Conservation (phyloP, 2,329 filamentous ascomycete species). For the Penicillium digitatum region DNA sequence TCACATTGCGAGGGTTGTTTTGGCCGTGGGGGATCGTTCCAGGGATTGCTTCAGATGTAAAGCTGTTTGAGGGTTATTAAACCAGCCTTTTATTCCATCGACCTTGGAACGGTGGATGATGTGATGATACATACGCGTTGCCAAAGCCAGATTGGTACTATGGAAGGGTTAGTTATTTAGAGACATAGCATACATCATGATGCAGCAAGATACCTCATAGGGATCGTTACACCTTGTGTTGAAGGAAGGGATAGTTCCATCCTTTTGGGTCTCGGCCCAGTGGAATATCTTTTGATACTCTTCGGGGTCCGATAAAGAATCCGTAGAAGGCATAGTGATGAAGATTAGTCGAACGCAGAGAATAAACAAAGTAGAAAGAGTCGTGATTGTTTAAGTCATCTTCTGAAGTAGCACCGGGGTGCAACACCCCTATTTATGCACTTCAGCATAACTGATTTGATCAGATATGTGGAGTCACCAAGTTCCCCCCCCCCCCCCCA, state of each 20-base stretch:
- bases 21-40: constrained; percentile 39
- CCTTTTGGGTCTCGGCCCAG: constrained; percentile 60
- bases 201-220: constrained; percentile 42
- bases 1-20: constrained; percentile 38
- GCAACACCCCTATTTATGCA: neutral
- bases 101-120: constrained; percentile 3
- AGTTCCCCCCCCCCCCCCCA: no score
- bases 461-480: neutral
- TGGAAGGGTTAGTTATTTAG: neutral
- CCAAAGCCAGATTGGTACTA: constrained; percentile 57
- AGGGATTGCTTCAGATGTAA: constrained; percentile 38
- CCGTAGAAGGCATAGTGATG: constrained; percentile 26
- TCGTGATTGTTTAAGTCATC: neutral
- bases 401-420: neutral
- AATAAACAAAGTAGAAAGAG: neutral
- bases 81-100: constrained; percentile 30
- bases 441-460: neutral
- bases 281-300: constrained; percentile 53
- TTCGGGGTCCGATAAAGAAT: constrained; percentile 25
- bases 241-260: constrained; percentile 54
- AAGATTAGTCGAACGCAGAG: neutral
- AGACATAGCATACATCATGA: neutral
- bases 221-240: constrained; percentile 52
- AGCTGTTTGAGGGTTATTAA: constrained; percentile 22
- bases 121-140: constrained; percentile 41